A percentile compares a stretch with the other conserved stretches of the same genome.
Conservation (phyloP, 176 grass and related monocot species). For the Oryza brachyantha region DNA sequence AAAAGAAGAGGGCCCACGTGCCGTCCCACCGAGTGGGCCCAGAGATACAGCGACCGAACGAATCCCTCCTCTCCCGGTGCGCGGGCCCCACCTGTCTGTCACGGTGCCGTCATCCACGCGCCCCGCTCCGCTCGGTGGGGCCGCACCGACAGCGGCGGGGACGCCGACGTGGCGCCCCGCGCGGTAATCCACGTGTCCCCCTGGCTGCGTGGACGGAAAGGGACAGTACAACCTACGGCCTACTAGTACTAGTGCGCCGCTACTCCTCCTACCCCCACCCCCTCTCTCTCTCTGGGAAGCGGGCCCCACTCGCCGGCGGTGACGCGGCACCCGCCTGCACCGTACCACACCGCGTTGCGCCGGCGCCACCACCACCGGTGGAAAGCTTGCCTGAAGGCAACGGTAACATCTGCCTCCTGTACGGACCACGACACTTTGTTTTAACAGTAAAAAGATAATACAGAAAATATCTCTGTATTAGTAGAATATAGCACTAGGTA, state of each 20-base stretch:
- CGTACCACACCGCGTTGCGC: neutral
- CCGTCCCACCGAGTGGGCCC: neutral
- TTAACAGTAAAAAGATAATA: too few relatives aligned
- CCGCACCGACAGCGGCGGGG: constrained; percentile 45
- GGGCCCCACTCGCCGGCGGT: constrained; percentile 1
- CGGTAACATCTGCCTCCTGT: neutral
- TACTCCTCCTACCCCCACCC: neutral
- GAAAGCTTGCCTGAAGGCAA: neutral
- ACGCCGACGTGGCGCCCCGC: neutral
- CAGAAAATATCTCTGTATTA: too few relatives aligned
- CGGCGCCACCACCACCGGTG: neutral
- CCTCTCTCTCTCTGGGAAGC: neutral
- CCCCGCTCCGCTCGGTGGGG: neutral
- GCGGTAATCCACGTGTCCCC: constrained; percentile 24
- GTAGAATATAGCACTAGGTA: too few relatives aligned
- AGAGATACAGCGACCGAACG: neutral
- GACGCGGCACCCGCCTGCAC: constrained; percentile 45
- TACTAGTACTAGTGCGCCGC: neutral
- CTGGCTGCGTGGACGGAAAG: constrained; percentile 44
- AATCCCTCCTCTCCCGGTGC: neutral
- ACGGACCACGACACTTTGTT: neutral
- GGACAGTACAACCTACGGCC: constrained; percentile 51
- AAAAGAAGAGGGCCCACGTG: neutral
- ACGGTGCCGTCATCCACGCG: neutral
- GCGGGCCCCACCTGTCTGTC: neutral